A percentile compares a stretch with the other conserved stretches of the same genome.
These are phyloP conservation scores for Actinidia polygama DNA, from an alignment of 179 eudicot species.

Conservation along the genomic window DNA sequence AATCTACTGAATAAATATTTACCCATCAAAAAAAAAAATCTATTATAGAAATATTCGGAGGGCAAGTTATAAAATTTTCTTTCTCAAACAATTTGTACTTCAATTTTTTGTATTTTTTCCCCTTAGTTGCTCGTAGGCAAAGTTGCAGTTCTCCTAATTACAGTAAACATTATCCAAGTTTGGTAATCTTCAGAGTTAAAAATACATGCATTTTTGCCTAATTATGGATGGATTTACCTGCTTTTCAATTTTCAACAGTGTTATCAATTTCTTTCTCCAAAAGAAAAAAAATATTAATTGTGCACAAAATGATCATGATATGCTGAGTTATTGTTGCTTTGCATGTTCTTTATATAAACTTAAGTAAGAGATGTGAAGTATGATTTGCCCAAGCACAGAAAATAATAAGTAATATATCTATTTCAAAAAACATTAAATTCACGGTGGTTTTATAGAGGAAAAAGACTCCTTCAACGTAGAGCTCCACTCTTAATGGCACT, in stretches of 20 bases:
- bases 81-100: background rate
- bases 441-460: too few species aligned
- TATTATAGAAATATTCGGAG: too few species aligned
- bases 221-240: background rate
- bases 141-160: background rate
- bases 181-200: background rate
- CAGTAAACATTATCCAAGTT: background rate
- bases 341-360: background rate
- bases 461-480: too few species aligned
- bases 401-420: too few species aligned
- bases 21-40: too few species aligned
- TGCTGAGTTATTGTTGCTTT: background rate
- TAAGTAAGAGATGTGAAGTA: too few species aligned
- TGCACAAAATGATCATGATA: background rate
- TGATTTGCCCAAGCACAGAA: too few species aligned
- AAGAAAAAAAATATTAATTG: background rate
- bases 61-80: too few species aligned
- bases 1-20: too few species aligned
- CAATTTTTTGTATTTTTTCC: background rate
- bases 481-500: background rate
- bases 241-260: background rate
- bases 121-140: background rate
- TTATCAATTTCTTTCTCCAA: background rate
- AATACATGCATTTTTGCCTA: background rate
- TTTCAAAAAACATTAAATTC: too few species aligned